A percentile compares a stretch with the other conserved stretches of the same genome.
These are phyloP conservation scores for Cadophora sp. DNA, from an alignment of 2,329 filamentous ascomycete genomes.

Conservation along the genomic window DNA sequence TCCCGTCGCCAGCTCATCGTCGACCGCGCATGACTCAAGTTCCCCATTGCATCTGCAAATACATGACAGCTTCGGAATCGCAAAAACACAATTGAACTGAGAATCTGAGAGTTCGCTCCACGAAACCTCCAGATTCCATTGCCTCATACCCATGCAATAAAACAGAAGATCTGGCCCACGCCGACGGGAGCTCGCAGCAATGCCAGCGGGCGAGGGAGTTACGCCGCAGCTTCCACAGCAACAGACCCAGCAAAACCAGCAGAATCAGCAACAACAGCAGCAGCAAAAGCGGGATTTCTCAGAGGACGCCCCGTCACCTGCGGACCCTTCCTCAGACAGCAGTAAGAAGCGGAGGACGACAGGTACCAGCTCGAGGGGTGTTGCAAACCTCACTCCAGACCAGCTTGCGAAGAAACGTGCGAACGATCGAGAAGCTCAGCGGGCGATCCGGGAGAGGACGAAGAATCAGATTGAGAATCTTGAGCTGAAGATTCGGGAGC, in stretches of 20 bases:
- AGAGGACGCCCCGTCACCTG: conserved; percentile 32
- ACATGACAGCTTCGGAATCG: conserved; percentile 25
- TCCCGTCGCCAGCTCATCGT: neutral
- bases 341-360: conserved; percentile 46
- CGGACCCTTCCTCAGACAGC: conserved; percentile 25
- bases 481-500: conserved; percentile 76
- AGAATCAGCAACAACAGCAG: conserved; percentile 15
- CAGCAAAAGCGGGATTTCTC: conserved; percentile 33
- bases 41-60: conserved; percentile 16
- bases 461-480: conserved; percentile 85
- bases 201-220: conserved; percentile 32
- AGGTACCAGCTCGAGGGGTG: conserved; percentile 72
- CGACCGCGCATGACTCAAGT: conserved; percentile 28
- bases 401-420: conserved; percentile 90
- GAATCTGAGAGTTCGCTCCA: neutral
- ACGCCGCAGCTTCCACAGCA: conserved; percentile 18
- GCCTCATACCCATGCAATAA: conserved; percentile 26
- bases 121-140: neutral
- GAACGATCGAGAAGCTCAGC: conserved; percentile 90
- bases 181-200: conserved; percentile 33
- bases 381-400: conserved; percentile 86
- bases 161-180: conserved; percentile 17
- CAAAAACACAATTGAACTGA: conserved; percentile 5
- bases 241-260: neutral
- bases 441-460: conserved; percentile 85